These are phyloP conservation scores for Singerocomus inundabilis DNA, from an alignment of 1,284 basidiomycete species.

Conservation along the genomic window DNA sequence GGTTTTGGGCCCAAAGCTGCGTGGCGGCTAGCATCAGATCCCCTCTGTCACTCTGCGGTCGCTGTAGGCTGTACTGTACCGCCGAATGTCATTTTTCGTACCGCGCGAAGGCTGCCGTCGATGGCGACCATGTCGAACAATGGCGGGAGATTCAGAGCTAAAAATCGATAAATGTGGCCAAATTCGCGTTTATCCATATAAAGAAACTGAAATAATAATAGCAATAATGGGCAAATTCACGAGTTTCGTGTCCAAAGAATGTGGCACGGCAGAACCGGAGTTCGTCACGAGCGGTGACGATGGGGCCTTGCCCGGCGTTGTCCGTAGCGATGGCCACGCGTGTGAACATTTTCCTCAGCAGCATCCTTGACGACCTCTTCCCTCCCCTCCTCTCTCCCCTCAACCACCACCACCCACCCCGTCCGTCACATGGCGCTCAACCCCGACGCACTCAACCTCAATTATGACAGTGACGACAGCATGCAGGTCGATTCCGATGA, in stretches of 20 bases:
- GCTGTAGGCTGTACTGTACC: not conserved
- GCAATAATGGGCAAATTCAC: constrained; percentile 19
- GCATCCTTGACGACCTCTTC: constrained; percentile 57
- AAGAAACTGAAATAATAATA: constrained; percentile 3
- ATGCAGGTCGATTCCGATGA: constrained; percentile 49
- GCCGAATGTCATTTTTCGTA: not conserved
- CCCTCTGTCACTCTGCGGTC: not conserved
- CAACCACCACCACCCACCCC: constrained; percentile 34
- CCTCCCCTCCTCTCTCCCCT: constrained; percentile 33
- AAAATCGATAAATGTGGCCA: not conserved
- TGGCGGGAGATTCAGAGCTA: constrained; percentile 17
- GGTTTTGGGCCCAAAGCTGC: constrained; percentile 12
- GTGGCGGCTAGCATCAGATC: constrained; percentile 5
- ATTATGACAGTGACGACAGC: constrained; percentile 41
- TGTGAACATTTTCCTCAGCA: constrained; percentile 68
- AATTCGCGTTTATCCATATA: constrained; percentile 6
- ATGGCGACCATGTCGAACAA: constrained; percentile 5
- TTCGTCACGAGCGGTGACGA: constrained; percentile 58
- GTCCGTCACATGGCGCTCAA: constrained; percentile 35
- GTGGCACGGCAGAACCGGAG: constrained; percentile 38
- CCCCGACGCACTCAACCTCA: constrained; percentile 37
- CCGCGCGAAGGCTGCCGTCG: not conserved
- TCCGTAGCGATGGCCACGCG: constrained; percentile 70
- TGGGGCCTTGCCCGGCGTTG: constrained; percentile 66
- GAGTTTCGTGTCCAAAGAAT: constrained; percentile 32